These are phyloP conservation scores for Artomyces pyxidatus DNA, from an alignment of 768 basidiomycete species.

Conservation along the genomic window DNA sequence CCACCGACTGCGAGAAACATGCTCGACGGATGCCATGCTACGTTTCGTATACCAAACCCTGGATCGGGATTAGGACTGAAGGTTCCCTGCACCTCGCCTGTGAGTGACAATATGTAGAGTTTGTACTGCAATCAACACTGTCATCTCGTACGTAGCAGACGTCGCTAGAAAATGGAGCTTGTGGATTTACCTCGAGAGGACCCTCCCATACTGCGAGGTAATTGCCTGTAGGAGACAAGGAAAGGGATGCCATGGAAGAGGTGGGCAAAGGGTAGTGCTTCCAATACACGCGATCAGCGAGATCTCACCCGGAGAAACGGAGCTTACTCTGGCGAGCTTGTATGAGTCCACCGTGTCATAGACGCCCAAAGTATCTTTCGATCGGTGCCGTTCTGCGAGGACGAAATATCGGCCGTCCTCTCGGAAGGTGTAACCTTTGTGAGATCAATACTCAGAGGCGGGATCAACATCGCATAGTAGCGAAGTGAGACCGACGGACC, in stretches of 20 bases:
- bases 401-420: conserved; percentile 78
- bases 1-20: conserved; percentile 76
- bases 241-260: conserved; percentile 56
- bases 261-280: conserved; percentile 86
- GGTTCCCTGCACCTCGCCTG: conserved; percentile 54
- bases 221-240: conserved; percentile 70
- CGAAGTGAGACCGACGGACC: conserved; percentile 34
- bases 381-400: conserved; percentile 83
- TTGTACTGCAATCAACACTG: conserved; percentile 51
- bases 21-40: conserved; percentile 83
- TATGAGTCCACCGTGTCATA: conserved; percentile 71
- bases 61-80: conserved; percentile 73
- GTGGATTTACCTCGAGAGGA: conserved; percentile 56
- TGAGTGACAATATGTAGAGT: conserved; percentile 57
- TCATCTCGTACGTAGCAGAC: no score
- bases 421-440: conserved; percentile 67
- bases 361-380: conserved; percentile 78
- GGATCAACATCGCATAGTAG: neutral
- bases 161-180: neutral
- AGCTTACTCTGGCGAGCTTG: conserved; percentile 61
- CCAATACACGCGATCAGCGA: conserved; percentile 5
- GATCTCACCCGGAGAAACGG: neutral
- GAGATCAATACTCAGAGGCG: conserved; percentile 4
- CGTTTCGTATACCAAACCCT: conserved; percentile 72
- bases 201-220: conserved; percentile 80